A percentile compares a stretch with the other conserved stretches of the same genome.
Evolutionary conservation across 148 eudicot species (phyloP).

Genomic region (Suaeda aralocaspica): DNA sequence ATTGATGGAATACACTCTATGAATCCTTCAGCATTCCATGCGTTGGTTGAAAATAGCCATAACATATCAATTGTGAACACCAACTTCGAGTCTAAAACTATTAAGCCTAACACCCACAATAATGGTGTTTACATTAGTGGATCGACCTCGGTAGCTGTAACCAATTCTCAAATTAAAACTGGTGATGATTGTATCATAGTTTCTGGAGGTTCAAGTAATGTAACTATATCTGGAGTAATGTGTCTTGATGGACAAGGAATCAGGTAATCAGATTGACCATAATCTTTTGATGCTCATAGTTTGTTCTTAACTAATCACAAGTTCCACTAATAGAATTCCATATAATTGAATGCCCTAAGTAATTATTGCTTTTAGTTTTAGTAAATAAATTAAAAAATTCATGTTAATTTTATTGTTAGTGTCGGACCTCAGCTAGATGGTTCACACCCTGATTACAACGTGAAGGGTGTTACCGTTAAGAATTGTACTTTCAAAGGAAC

Average conservation of each 20-base stretch:
- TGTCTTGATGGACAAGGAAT: slow-evolving; percentile 69
- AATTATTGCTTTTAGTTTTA: not conserved
- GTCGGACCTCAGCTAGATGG: slow-evolving; percentile 33
- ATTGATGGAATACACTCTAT: slow-evolving; percentile 32
- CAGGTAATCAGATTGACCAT: slow-evolving; percentile 32
- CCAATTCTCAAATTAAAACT: slow-evolving; percentile 31
- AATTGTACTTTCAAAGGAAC: slow-evolving; percentile 48
- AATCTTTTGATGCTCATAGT: not conserved
- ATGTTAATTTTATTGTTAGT: slow-evolving; percentile 10
- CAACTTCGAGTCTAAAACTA: slow-evolving; percentile 37
- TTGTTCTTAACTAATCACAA: not conserved
- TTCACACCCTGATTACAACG: slow-evolving; percentile 27
- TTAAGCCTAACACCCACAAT: slow-evolving; percentile 43
- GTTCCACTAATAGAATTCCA: no score
- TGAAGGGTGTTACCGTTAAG: slow-evolving; percentile 31
- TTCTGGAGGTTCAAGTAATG: slow-evolving; percentile 42
- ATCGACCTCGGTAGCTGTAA: slow-evolving; percentile 26
- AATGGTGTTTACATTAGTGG: slow-evolving; percentile 48
- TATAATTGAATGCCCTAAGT: no score
- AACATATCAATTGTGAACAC: slow-evolving; percentile 27
- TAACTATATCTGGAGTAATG: slow-evolving; percentile 26
- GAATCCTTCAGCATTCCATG: slow-evolving; percentile 51
- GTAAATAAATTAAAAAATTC: not conserved
- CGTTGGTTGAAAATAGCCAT: slow-evolving; percentile 27
- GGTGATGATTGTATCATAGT: slow-evolving; percentile 72